Conservation (phyloP, 768 basidiomycete species). For the Naganishia friedmannii region DNA sequence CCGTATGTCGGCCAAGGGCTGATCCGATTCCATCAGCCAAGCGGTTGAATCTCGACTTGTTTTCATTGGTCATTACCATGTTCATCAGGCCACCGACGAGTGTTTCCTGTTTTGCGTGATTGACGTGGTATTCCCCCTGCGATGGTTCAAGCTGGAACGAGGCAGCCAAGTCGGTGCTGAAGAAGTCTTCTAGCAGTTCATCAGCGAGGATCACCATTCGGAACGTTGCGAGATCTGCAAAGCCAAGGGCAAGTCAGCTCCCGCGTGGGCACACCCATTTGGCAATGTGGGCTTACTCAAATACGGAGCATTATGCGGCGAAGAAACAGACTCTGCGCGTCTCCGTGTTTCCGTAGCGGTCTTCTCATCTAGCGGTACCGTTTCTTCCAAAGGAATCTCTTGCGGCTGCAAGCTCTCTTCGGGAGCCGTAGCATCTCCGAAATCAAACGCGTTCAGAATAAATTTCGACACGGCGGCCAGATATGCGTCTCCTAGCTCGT, state of each 20-base stretch:
- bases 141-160: conserved; percentile 75
- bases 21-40: conserved; percentile 92
- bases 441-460: conserved; percentile 98
- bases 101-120: conserved; percentile 52
- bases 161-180: conserved; percentile 81
- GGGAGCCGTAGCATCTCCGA: conserved; percentile 70
- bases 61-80: conserved; percentile 81
- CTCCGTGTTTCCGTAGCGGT: conserved; percentile 50
- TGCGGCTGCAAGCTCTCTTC: conserved; percentile 36
- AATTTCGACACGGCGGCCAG: conserved; percentile 93
- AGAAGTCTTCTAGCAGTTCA: conserved; percentile 93
- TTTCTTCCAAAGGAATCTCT: conserved; percentile 22
- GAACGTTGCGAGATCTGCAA: conserved; percentile 63
- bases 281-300: conserved; percentile 75
- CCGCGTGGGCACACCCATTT: conserved; percentile 51
- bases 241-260: conserved; percentile 26
- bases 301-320: conserved; percentile 76
- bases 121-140: conserved; percentile 54
- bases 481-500: conserved; percentile 92
- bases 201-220: conserved; percentile 98
- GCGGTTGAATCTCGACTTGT: conserved; percentile 89
- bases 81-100: conserved; percentile 76
- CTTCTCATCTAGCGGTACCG: conserved; percentile 28
- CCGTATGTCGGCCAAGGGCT: conserved; percentile 82
- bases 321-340: conserved; percentile 53